Percentiles rank a stretch among this genome's conserved stretches.
These are phyloP conservation scores for Quercus variabilis DNA, from an alignment of 306 rosid genomes.

Conservation along the genomic window DNA sequence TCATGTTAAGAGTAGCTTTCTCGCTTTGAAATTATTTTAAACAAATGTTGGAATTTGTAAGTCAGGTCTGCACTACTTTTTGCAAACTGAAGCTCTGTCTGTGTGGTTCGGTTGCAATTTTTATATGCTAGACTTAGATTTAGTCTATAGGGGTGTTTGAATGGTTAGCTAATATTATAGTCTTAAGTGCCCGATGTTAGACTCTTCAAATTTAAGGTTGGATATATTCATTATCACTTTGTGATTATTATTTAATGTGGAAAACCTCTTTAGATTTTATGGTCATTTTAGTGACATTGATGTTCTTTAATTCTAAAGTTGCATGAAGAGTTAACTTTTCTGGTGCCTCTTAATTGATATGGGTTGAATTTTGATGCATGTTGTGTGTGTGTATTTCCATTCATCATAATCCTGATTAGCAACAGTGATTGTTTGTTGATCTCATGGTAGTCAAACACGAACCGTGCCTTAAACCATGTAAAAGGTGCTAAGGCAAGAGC, in stretches of 20 bases:
- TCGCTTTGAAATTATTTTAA: not conserved
- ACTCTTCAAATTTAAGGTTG: not conserved
- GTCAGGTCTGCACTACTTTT: not conserved
- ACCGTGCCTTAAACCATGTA: too few relatives aligned
- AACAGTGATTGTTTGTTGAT: not conserved
- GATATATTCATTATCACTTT: not conserved
- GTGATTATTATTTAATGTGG: not conserved
- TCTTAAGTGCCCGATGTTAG: not conserved
- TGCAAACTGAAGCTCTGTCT: too few relatives aligned
- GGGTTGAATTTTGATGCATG: not conserved
- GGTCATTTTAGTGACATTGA: not conserved
- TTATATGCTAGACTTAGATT: too few relatives aligned
- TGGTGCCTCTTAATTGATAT: not conserved
- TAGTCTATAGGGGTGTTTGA: not conserved
- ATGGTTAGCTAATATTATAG: not conserved
- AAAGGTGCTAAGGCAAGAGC: too few relatives aligned
- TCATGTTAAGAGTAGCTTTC: not conserved
- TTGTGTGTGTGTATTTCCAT: too few relatives aligned
- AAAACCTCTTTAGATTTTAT: not conserved
- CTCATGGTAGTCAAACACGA: too few relatives aligned
- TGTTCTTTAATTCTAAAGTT: not conserved
- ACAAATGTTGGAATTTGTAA: not conserved
- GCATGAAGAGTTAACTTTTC: not conserved
- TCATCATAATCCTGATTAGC: not conserved
- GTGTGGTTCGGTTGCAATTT: too few relatives aligned